Evolutionary conservation across 2,329 filamentous ascomycete species (phyloP), one percentile per base, ranked within the genome.

Genomic region (Xylariaceae sp.): DNA sequence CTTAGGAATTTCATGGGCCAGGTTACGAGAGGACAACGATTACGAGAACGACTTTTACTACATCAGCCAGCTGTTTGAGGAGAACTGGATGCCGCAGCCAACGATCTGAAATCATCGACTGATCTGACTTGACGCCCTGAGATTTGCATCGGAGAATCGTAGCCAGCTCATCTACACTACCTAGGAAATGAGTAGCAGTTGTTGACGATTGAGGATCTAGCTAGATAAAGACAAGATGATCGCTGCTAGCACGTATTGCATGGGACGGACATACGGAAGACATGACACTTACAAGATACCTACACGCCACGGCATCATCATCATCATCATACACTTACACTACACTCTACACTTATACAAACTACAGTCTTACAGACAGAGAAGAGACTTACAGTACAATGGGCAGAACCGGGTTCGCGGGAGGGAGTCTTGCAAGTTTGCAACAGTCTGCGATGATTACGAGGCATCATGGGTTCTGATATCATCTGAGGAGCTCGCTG

Each of bases 31-130:
- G 10, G 71, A 67, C 44, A 72, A 75, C 13, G 73, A 72, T 42
- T 84, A 80, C 63, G 81, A 84, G 65, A 67, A 85, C 66, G 80
- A 84, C 64, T 83, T 81, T 66, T 86, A 78, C 67, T 86, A 84
- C 66, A 75, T 85, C 64, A 82, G 81, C 66, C 83, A 86, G 67
- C 72, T 86, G 35, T 86, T 79, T 67, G 79, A 84, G 64, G 74
- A 78, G 58, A 78, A 80, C 56, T 86, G 83, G 83, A 73, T 76
- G 62, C 76, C 77, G 5, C 72, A 73, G 50, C 60, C 68, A n/a
- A 74, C 75, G 65, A 70, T 69, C 56, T 75, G 66, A 70, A 18
- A 18, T 18, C 17, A 55, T 59, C 69, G 8, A 8, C 17, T 11
- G 11, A 13, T 18, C 17, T 11, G 11, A 13, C 23, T 23, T 8